Percentiles rank a stretch among this genome's conserved stretches.
Conservation (phyloP, 2,329 filamentous ascomycete genomes). For the Aphanoascus verrucosus region DNA sequence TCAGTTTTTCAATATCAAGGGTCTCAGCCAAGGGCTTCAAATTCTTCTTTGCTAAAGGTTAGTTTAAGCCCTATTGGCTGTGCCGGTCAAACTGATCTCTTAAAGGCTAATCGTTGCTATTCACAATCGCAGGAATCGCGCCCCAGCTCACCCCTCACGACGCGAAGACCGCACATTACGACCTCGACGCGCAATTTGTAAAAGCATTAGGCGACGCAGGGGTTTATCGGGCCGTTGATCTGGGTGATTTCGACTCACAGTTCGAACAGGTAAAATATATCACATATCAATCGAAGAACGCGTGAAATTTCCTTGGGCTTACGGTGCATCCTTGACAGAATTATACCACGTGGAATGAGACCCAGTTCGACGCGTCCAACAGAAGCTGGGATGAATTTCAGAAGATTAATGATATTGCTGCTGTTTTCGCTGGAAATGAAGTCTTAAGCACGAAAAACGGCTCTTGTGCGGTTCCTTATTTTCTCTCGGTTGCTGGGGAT, state of each 20-base stretch:
- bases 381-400: constrained; percentile 69
- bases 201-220: constrained; percentile 63
- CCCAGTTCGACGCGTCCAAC: constrained; percentile 57
- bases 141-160: constrained; percentile 60
- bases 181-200: constrained; percentile 67
- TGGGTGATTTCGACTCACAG: constrained; percentile 46
- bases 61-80: constrained; percentile 14
- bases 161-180: constrained; percentile 63
- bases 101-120: constrained; percentile 3
- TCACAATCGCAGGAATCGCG: constrained; percentile 51
- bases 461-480: constrained; percentile 62
- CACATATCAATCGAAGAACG: background rate
- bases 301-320: background rate
- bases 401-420: constrained; percentile 66
- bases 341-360: constrained; percentile 59
- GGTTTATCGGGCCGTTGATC: constrained; percentile 75
- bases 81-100: background rate
- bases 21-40: constrained; percentile 62
- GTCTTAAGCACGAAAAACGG: constrained; percentile 47
- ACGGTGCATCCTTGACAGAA: constrained; percentile 30
- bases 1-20: constrained; percentile 39
- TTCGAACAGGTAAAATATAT: constrained; percentile 33
- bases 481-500: constrained; percentile 71
- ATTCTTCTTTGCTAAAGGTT: constrained; percentile 85
- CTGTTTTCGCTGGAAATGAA: constrained; percentile 83